A percentile compares a stretch with the other conserved stretches of the same genome.
phyloP scores from a whole-genome alignment of 2,329 filamentous ascomycete species.

The Sclerotinia borealis region DNA sequence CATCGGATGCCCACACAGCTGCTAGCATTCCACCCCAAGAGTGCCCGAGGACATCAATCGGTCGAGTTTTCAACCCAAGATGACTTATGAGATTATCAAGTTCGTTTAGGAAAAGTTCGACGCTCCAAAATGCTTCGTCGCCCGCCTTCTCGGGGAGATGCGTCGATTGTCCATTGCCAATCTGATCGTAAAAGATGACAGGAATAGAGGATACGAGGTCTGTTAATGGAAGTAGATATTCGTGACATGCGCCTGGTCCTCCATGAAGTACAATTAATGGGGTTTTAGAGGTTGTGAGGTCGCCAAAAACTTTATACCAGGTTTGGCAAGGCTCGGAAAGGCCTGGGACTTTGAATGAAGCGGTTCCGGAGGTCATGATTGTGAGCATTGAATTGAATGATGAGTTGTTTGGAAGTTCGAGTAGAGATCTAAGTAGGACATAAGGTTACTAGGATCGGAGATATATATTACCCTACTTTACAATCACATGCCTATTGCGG shows the following conservation, averaged over 20 bases:
- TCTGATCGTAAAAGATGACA: slow-evolving; percentile 49
- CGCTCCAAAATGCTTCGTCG: slow-evolving; percentile 41
- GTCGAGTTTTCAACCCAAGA: slow-evolving; percentile 34
- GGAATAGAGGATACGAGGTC: slow-evolving; percentile 32
- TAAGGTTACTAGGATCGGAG: too few species aligned
- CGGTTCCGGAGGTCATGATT: background rate
- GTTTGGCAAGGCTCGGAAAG: slow-evolving; percentile 3
- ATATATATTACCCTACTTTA: too few species aligned
- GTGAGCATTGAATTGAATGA: too few species aligned
- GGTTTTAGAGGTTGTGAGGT: background rate
- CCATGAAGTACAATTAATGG: slow-evolving; percentile 39
- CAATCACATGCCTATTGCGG: too few species aligned
- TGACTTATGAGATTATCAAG: slow-evolving; percentile 42
- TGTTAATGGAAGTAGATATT: slow-evolving; percentile 32
- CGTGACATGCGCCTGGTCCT: slow-evolving; percentile 41
- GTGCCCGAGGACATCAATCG: slow-evolving; percentile 42
- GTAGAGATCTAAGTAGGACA: too few species aligned
- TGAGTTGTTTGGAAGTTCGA: too few species aligned
- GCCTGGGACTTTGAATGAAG: background rate
- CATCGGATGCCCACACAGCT: slow-evolving; percentile 36
- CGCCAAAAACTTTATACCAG: slow-evolving; percentile 4
- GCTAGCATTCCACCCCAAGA: slow-evolving; percentile 49
- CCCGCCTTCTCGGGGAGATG: slow-evolving; percentile 41
- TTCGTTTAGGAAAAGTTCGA: slow-evolving; percentile 43
- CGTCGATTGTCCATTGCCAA: slow-evolving; percentile 45